Base-by-base conservation (phyloP, 768 basidiomycete genomes). In the Grammothele lineata region DNA sequence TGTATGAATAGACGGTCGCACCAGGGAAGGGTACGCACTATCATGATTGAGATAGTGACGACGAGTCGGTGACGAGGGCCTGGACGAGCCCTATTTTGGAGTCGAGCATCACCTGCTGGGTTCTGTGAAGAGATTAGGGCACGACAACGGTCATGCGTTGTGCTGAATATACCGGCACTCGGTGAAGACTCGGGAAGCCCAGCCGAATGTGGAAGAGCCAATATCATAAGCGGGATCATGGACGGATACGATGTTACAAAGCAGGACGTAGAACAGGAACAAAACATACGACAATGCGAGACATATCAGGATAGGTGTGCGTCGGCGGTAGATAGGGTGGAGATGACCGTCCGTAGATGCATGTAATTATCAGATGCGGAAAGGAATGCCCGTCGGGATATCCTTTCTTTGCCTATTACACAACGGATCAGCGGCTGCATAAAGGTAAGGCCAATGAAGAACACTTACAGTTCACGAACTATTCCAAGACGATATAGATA, bases 391-490 rank as follows among this genome's bases (percentile, higher is more conserved):
- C 2, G 68, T 66, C 19, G 66, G 65, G 14, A 69, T 57, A 32
- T 66, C 63, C 51, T 69, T 64, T 19, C 66, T 55, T 45, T 59
- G 64, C 24, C 68, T 69, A 44, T 15, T 27, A 40, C 9, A 19
- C 3, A 18, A 32, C 23, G 12, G 27, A 35, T 44, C 37, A 45
- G 18, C 19, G 14, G 7, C 27, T n/a, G 27, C 7, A 14, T 30
- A 30, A 30, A 14, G 14, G 27, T 30, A 30, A 30, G 7, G 14
- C 27, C 27, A 27, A 12, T 14, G 6, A 35, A 40, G n/a, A 11
- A n/a, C 1, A 61, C 73, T 60, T 61, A 83, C 83, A 85, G 62
- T 53, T 85, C 82, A 40, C 71, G 78, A 18, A 85, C 83, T 85
- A 30, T 7, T 30, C 27, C 14, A 30, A 7, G 27, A 30, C 8